A percentile compares a stretch with the other conserved stretches of the same genome.
Conservation (phyloP, 129 eudicot genomes). For the Arctium lappa region DNA sequence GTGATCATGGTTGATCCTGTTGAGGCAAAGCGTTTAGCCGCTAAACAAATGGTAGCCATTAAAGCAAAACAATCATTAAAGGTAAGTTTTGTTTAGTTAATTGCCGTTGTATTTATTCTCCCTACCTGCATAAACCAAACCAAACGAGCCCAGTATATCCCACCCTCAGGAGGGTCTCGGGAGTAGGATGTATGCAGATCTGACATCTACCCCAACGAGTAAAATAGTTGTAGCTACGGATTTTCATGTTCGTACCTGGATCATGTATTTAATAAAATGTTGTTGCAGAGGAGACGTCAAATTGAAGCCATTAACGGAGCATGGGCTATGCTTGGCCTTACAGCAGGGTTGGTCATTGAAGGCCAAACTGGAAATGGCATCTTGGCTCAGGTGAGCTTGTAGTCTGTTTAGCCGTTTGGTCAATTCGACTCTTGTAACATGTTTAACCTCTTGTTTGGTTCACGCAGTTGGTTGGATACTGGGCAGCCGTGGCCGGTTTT, state of each 20-base stretch:
- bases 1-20: constrained; percentile 91
- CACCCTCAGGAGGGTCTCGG: neutral
- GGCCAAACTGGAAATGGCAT: constrained; percentile 85
- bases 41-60: constrained; percentile 77
- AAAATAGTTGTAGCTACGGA: too few relatives aligned
- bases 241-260: neutral
- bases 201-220: too few relatives aligned
- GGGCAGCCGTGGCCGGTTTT: constrained; percentile 48
- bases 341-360: constrained; percentile 80
- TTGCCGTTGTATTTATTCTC: neutral
- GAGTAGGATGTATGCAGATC: too few relatives aligned
- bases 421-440: neutral
- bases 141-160: neutral
- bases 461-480: constrained; percentile 77
- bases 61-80: constrained; percentile 63
- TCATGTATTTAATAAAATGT: neutral
- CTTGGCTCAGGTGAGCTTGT: constrained; percentile 62
- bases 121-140: neutral
- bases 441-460: constrained; percentile 8
- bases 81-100: constrained; percentile 30
- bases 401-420: constrained; percentile 7
- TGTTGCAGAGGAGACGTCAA: constrained; percentile 58
- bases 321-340: constrained; percentile 98
- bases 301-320: constrained; percentile 96
- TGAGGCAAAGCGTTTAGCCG: constrained; percentile 94